A percentile compares a stretch with the other conserved stretches of the same genome.
Evolutionary conservation across 495 filamentous ascomycete genomes (phyloP).

Genomic region (Lasiosphaeria miniovina): DNA sequence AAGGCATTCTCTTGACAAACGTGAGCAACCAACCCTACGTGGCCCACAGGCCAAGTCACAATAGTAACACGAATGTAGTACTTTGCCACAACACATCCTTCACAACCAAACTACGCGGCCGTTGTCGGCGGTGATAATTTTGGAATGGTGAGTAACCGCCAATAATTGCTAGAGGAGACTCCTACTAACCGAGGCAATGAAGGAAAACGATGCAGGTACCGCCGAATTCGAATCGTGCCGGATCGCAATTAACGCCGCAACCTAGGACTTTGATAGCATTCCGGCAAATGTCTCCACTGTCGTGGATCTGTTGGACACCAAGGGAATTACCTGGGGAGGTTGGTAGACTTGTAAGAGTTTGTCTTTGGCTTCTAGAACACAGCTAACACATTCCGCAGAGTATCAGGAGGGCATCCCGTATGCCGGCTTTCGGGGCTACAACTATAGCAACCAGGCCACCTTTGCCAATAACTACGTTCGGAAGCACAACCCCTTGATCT

Average conservation of each 20-base stretch:
- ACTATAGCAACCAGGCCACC: slow-evolving; percentile 49
- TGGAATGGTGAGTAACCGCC: slow-evolving; percentile 60
- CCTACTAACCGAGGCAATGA: no score
- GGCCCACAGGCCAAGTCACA: no score
- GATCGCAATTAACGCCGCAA: no score
- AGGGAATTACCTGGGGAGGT: slow-evolving; percentile 60
- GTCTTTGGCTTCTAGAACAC: no score
- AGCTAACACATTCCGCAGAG: slow-evolving; percentile 20
- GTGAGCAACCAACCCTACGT: no score
- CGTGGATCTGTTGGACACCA: slow-evolving; percentile 66
- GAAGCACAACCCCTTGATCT: slow-evolving; percentile 69
- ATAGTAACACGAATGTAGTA: slow-evolving; percentile 13
- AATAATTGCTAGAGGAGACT: no score
- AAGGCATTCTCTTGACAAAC: no score
- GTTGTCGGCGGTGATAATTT: slow-evolving; percentile 62
- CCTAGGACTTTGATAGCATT: slow-evolving; percentile 47
- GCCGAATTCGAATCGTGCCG: no score
- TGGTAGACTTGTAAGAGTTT: no score
- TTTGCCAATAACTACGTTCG: slow-evolving; percentile 67
- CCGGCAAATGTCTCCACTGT: slow-evolving; percentile 64
- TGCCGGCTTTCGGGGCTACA: slow-evolving; percentile 59
- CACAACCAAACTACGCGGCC: slow-evolving; percentile 68
- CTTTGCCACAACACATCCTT: slow-evolving; percentile 53
- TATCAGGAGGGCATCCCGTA: slow-evolving; percentile 72
- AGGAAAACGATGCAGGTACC: no score